These are phyloP conservation scores for Globisporangium heterothallicum DNA, from an alignment of 352 stramenopile species.

Conservation along the genomic window DNA sequence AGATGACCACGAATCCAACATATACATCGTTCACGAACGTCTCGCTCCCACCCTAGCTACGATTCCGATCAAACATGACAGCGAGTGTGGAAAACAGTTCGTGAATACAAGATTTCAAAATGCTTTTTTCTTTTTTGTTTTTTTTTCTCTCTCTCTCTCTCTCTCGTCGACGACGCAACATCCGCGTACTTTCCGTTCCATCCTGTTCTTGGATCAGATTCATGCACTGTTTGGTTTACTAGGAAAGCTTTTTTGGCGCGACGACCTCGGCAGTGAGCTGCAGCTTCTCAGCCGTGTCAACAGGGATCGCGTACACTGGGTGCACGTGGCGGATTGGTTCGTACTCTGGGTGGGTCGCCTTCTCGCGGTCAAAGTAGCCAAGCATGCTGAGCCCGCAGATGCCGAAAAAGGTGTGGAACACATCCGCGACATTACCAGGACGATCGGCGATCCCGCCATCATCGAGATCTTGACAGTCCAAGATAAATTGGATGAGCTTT, in stretches of 20 bases:
- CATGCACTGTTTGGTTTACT: neutral
- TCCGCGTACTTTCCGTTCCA: no score
- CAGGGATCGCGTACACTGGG: slow-evolving; percentile 93
- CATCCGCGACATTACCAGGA: slow-evolving; percentile 94
- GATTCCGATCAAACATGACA: neutral
- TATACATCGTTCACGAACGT: neutral
- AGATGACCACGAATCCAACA: neutral
- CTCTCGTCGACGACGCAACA: no score
- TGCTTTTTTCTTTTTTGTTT: neutral
- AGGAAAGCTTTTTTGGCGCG: slow-evolving; percentile 10
- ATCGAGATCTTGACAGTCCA: slow-evolving; percentile 95
- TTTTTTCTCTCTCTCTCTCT: no score
- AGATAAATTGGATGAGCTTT: slow-evolving; percentile 92
- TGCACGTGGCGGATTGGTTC: slow-evolving; percentile 87
- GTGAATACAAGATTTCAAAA: neutral
- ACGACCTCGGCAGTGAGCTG: slow-evolving; percentile 78
- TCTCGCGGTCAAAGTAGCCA: slow-evolving; percentile 85
- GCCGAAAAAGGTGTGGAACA: slow-evolving; percentile 99
- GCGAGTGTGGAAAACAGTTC: neutral
- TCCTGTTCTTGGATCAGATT: no score
- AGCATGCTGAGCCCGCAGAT: slow-evolving; percentile 94
- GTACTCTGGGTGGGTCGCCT: slow-evolving; percentile 46
- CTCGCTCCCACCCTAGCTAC: neutral
- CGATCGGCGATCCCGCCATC: slow-evolving; percentile 98
- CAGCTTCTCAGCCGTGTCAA: slow-evolving; percentile 87